These are phyloP conservation scores for Lactarius akahatsu DNA, from an alignment of 768 basidiomycete genomes.

Conservation along the genomic window DNA sequence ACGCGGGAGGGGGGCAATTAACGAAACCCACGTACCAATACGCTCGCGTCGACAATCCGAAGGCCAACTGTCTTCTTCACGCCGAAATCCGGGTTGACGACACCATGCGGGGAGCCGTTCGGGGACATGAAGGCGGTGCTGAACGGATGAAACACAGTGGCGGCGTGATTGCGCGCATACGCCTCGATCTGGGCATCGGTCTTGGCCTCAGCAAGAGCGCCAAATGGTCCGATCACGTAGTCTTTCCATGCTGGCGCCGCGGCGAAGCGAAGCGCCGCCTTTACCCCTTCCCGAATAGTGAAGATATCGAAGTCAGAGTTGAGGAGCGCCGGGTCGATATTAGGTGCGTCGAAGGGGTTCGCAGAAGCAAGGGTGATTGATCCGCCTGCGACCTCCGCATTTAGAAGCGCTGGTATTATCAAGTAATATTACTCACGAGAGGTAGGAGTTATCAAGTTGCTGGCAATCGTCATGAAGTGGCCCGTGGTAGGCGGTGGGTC, in stretches of 20 bases:
- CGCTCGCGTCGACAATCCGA: slow-evolving; percentile 37
- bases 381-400: slow-evolving; percentile 19
- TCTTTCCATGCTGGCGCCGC: slow-evolving; percentile 17
- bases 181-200: slow-evolving; percentile 29
- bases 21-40: slow-evolving; percentile 21
- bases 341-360: slow-evolving; percentile 33
- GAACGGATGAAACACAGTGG: slow-evolving; percentile 33
- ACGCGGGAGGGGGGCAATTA: neutral
- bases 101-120: slow-evolving; percentile 36
- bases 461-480: slow-evolving; percentile 27
- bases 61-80: slow-evolving; percentile 48
- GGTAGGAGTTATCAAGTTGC: slow-evolving; percentile 29
- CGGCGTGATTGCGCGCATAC: slow-evolving; percentile 27
- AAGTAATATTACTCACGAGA: slow-evolving; percentile 19
- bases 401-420: neutral
- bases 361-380: slow-evolving; percentile 31
- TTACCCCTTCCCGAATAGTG: slow-evolving; percentile 15
- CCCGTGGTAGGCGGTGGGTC: slow-evolving; percentile 27
- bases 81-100: slow-evolving; percentile 43
- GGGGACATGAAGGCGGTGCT: slow-evolving; percentile 47
- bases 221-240: slow-evolving; percentile 5
- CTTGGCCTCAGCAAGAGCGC: slow-evolving; percentile 4
- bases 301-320: slow-evolving; percentile 13
- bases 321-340: slow-evolving; percentile 32
- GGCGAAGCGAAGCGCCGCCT: slow-evolving; percentile 4